A percentile compares a stretch with the other conserved stretches of the same genome.
phyloP scores from a whole-genome alignment of 73 alveolate species.

The Tetrahymena elliotti region DNA sequence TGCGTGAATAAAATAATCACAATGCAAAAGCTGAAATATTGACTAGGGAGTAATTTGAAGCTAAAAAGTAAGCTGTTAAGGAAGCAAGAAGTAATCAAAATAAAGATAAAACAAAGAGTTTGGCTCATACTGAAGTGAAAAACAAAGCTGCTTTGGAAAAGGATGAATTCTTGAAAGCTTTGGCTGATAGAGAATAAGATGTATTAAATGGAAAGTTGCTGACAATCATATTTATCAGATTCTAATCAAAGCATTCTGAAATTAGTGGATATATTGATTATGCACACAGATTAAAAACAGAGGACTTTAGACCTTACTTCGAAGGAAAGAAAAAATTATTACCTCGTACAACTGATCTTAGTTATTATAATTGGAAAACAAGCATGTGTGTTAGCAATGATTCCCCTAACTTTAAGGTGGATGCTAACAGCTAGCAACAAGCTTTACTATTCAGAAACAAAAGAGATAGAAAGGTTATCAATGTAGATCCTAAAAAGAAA shows the following conservation, averaged over 20 bases:
- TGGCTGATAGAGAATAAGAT: conserved; percentile 70
- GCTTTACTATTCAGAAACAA: conserved; percentile 91
- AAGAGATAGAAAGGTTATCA: conserved; percentile 89
- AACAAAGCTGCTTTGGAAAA: conserved; percentile 3
- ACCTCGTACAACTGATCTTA: conserved; percentile 86
- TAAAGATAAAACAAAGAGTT: conserved; percentile 64
- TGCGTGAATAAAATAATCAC: conserved; percentile 88
- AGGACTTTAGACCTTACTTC: conserved; percentile 88
- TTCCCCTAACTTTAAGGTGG: conserved; percentile 92
- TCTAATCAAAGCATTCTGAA: conserved; percentile 59
- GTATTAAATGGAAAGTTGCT: conserved; percentile 93
- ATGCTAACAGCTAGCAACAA: conserved; percentile 65
- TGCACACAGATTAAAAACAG: conserved; percentile 90
- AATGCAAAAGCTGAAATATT: conserved; percentile 87
- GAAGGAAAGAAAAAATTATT: conserved; percentile 83
- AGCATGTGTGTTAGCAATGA: conserved; percentile 83
- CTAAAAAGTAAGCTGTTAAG: conserved; percentile 83
- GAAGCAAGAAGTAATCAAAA: conserved; percentile 72
- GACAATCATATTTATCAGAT: conserved; percentile 93
- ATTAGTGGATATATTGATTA: conserved; percentile 94
- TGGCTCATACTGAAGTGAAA: conserved; percentile 33
- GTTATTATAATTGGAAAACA: conserved; percentile 94
- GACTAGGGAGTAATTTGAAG: conserved; percentile 82
- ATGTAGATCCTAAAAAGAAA: conserved; percentile 86
- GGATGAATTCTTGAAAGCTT: conserved; percentile 75